A percentile compares a stretch with the other conserved stretches of the same genome.
Evolutionary conservation across 169 alveolate species (phyloP).

Genomic region (Plasmodium inui): DNA sequence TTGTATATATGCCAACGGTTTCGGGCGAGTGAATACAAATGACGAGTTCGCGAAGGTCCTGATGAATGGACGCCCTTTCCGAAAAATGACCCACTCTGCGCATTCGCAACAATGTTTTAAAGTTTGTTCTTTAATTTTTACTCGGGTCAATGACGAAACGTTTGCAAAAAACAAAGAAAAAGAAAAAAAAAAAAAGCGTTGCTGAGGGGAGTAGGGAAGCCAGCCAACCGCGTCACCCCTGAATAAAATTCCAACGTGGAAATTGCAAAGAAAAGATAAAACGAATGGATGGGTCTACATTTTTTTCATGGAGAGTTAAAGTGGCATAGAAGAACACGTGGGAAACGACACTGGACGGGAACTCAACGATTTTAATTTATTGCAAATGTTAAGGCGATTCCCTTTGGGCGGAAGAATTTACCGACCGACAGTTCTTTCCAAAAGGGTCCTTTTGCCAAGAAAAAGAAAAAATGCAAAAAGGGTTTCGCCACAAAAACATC

Average conservation of each 20-base stretch:
- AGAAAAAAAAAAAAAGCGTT: not conserved
- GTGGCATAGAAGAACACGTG: not conserved
- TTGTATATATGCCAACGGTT: not conserved
- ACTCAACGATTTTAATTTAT: not conserved
- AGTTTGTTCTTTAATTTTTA: not conserved
- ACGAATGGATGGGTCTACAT: not conserved
- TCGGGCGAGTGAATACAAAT: not conserved
- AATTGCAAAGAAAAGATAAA: not conserved
- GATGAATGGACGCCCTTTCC: not conserved
- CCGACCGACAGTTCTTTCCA: not conserved
- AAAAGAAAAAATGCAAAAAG: not conserved
- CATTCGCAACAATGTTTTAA: not conserved
- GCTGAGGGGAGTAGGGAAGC: not conserved
- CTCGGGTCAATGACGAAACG: not conserved
- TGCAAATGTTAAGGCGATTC: not conserved
- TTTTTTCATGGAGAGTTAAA: not conserved
- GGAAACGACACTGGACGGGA: not conserved
- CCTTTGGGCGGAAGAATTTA: not conserved
- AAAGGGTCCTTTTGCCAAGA: not conserved
- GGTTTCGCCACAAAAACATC: not conserved
- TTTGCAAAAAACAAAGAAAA: not conserved
- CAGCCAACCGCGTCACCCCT: not conserved
- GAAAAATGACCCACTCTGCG: not conserved
- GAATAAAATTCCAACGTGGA: too few relatives aligned
- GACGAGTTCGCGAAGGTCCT: not conserved